Conservation (phyloP, 768 basidiomycete species). For the Leccinum uliginosum region DNA sequence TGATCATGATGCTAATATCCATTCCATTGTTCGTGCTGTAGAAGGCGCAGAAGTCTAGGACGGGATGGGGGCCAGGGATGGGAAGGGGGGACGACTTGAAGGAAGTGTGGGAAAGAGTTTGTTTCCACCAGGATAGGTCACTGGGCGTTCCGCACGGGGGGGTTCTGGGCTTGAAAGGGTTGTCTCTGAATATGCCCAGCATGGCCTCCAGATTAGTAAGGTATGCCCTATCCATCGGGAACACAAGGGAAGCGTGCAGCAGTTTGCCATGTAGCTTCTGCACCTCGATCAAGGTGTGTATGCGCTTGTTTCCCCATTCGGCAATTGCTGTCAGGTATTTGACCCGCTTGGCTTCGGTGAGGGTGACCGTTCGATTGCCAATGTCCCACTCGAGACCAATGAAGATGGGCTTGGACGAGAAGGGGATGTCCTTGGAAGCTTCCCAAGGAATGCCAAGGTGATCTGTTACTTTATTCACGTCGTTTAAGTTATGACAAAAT, state of each 20-base stretch:
- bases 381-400: constrained; percentile 23
- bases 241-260: constrained; percentile 27
- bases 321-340: background rate
- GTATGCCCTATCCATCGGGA: constrained; percentile 25
- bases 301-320: accelerated
- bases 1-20: no score
- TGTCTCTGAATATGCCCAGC: constrained; percentile 24
- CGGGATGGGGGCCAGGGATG: background rate
- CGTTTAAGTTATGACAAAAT: background rate
- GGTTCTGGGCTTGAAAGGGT: constrained; percentile 27
- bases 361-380: background rate
- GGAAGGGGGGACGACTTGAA: background rate
- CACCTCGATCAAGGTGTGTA: background rate
- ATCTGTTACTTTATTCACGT: background rate
- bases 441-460: background rate
- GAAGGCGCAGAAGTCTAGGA: background rate
- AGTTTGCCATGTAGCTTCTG: constrained; percentile 5
- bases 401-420: constrained; percentile 17
- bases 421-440: background rate
- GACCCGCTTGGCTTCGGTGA: background rate
- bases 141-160: background rate
- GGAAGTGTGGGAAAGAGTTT: background rate
- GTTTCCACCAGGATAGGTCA: background rate
- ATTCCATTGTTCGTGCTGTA: background rate
- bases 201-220: constrained; percentile 26